phyloP scores from a whole-genome alignment of 78 protist species.

The Cavenderia fasciculata region DNA sequence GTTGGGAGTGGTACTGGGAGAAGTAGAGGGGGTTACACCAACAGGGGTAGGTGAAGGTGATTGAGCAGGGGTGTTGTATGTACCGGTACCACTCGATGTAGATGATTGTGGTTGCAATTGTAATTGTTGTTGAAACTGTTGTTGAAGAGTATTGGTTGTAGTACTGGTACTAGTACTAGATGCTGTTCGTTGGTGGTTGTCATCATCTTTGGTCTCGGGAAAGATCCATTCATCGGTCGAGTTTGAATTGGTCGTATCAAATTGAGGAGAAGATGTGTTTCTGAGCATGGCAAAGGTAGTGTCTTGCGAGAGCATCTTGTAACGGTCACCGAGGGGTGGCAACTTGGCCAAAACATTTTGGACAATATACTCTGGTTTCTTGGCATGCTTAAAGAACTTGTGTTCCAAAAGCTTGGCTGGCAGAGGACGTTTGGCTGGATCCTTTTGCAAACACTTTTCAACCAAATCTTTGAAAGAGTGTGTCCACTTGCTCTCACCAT shows the following conservation, averaged over 20 bases:
- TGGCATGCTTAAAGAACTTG: slow-evolving; percentile 70
- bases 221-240: slow-evolving; percentile 72
- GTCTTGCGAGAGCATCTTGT: slow-evolving; percentile 71
- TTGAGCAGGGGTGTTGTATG: slow-evolving; percentile 8
- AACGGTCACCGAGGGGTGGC: slow-evolving; percentile 73
- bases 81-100: neutral
- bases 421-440: slow-evolving; percentile 71
- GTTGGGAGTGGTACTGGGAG: slow-evolving; percentile 57
- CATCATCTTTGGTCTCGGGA: slow-evolving; percentile 47
- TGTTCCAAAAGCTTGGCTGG: slow-evolving; percentile 63
- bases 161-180: neutral
- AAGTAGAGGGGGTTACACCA: slow-evolving; percentile 54
- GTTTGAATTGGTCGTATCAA: slow-evolving; percentile 31
- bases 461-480: slow-evolving; percentile 72
- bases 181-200: neutral
- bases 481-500: slow-evolving; percentile 65
- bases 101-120: neutral
- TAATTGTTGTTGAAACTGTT: neutral
- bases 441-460: slow-evolving; percentile 71
- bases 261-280: slow-evolving; percentile 70
- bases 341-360: slow-evolving; percentile 52
- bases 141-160: too few species aligned
- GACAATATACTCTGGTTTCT: slow-evolving; percentile 64
- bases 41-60: slow-evolving; percentile 45
- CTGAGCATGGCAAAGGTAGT: slow-evolving; percentile 60